Evolutionary conservation across 768 basidiomycete genomes (phyloP), one percentile per base, ranked within the genome.

Genomic region (Pholiota microspora): DNA sequence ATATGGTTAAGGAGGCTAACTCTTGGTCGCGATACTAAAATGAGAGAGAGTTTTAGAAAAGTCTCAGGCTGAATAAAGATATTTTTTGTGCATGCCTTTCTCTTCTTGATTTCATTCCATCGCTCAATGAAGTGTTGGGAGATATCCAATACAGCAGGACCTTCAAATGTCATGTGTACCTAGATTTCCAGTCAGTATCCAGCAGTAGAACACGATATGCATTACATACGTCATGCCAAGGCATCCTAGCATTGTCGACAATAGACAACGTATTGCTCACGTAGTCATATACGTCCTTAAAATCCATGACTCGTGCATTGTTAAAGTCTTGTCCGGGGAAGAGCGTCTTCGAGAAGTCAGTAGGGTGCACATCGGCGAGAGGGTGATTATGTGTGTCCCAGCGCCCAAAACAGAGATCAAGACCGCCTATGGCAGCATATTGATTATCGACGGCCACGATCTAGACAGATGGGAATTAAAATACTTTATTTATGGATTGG

Each of bases 291-390:
- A 98, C 96, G 8, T 88, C 75, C 65, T 93, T 79, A 74, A 95
- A 94, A 65, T 96, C 94, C 69, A 84, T 77, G 28, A 89, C 74
- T 7, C 94, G 83, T 1, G 93, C 92, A 55, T 98, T 92, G 68
- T 97, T 95, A 72, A 89, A 96, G 65, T 95, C 94, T 69, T 97
- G 79, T 0, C 96, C 96, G 0, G 96, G 92, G 77, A 96, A 98
- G 24, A 98, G 77, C 1, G 91, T 92, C 49, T 77, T 78, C 16
- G 72, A 70, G 65, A 94, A 94, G 62, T 94, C 78, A 2, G 92
- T 92, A 0, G 93, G 94, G 65, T 98, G 94, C 2, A 84, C 91
- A 63, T 99, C 96, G 3, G 94, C 89, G 34, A 98, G 80, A 0
- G 94, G 94, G 67, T 94, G 90, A 35, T 75, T 88, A 64, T 92